Conservation (phyloP, 2,329 filamentous ascomycete species). For the Hypoxylon rubiginosum region DNA sequence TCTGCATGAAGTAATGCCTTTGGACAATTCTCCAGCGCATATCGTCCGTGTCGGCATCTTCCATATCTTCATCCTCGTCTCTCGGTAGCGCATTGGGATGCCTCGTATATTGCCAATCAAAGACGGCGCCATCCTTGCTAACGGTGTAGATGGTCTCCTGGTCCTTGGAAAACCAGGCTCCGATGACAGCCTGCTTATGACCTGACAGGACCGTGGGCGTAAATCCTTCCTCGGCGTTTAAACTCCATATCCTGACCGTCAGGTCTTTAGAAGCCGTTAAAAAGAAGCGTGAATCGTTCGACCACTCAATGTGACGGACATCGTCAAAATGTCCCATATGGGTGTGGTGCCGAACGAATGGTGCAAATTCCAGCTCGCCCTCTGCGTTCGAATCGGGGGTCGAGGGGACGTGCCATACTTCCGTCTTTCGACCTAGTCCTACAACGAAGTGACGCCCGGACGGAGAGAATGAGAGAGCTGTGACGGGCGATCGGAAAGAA, state of each 20-base stretch:
- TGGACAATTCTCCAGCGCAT: slow-evolving; percentile 93
- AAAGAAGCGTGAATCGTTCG: slow-evolving; percentile 94
- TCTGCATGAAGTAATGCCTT: slow-evolving; percentile 94
- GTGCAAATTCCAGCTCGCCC: slow-evolving; percentile 92
- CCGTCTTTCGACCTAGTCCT: slow-evolving; percentile 85
- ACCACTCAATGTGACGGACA: slow-evolving; percentile 92
- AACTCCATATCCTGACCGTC: slow-evolving; percentile 94
- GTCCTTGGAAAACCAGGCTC: slow-evolving; percentile 96
- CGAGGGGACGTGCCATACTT: slow-evolving; percentile 96
- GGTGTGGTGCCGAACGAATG: slow-evolving; percentile 89
- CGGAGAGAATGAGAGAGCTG: slow-evolving; percentile 89
- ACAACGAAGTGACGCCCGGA: slow-evolving; percentile 93
- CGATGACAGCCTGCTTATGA: slow-evolving; percentile 89
- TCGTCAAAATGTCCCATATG: slow-evolving; percentile 91
- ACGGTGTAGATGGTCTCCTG: slow-evolving; percentile 97
- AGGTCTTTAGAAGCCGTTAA: slow-evolving; percentile 92
- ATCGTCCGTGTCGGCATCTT: slow-evolving; percentile 72
- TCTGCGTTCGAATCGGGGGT: slow-evolving; percentile 83
- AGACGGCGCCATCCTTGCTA: slow-evolving; percentile 96
- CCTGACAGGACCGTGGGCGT: slow-evolving; percentile 90
- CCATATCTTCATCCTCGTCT: slow-evolving; percentile 71
- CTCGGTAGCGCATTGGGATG: slow-evolving; percentile 67
- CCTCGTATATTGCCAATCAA: slow-evolving; percentile 87
- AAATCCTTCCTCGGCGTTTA: slow-evolving; percentile 88
- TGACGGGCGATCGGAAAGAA: slow-evolving; percentile 88